phyloP scores from a whole-genome alignment of 768 basidiomycete genomes.

The Mrakia gelida region DNA sequence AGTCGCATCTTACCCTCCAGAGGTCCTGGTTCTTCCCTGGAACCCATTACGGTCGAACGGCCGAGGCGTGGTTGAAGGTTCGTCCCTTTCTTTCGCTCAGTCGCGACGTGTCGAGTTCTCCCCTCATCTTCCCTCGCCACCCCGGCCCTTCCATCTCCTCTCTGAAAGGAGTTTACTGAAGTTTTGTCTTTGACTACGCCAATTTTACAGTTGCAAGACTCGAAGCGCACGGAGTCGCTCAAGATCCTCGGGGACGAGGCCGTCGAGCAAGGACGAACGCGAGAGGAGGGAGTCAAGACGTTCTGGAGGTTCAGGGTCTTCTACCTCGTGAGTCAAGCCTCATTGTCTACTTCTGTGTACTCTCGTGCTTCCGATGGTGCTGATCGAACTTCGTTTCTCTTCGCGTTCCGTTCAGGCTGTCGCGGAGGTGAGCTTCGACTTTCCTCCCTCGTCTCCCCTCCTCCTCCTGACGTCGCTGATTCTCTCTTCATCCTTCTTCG shows the following conservation, averaged over 20 bases:
- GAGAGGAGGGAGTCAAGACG: slow-evolving; percentile 56
- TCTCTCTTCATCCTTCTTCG: neutral
- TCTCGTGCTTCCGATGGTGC: neutral
- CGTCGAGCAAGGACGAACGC: slow-evolving; percentile 48
- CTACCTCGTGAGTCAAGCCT: slow-evolving; percentile 48
- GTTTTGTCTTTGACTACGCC: too few species aligned
- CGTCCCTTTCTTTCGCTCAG: neutral
- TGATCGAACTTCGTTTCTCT: neutral
- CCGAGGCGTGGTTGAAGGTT: slow-evolving; percentile 60
- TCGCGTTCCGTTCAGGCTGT: slow-evolving; percentile 47
- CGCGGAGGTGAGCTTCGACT: slow-evolving; percentile 48
- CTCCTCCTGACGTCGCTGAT: neutral
- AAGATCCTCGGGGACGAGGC: slow-evolving; percentile 54
- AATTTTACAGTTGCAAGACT: slow-evolving; percentile 50
- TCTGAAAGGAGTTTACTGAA: neutral
- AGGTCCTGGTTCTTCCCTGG: slow-evolving; percentile 63
- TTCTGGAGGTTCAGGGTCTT: slow-evolving; percentile 64
- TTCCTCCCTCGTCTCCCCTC: neutral
- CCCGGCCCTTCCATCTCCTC: neutral
- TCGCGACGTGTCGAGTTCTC: neutral
- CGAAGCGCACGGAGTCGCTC: slow-evolving; percentile 52
- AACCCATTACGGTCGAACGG: slow-evolving; percentile 59
- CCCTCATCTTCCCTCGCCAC: too few species aligned
- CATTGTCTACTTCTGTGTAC: neutral
- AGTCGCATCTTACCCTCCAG: slow-evolving; percentile 57